Percentiles rank a stretch among this genome's conserved stretches.
These are phyloP conservation scores for Kluyveromyces nonfermentans DNA, from an alignment of 805 yeast genomes.

Conservation along the genomic window DNA sequence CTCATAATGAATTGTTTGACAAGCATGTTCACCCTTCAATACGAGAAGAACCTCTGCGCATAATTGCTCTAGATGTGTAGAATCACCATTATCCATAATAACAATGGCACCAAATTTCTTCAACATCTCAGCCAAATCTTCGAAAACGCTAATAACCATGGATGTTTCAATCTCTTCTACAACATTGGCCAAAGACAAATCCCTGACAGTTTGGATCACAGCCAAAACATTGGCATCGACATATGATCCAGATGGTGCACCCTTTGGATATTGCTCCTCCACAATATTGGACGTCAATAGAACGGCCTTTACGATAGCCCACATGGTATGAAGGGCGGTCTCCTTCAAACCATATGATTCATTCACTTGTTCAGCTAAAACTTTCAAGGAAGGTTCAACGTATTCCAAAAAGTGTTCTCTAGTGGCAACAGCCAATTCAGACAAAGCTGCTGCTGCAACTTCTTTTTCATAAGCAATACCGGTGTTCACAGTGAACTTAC, in stretches of 20 bases:
- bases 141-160: constrained; percentile 73
- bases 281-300: constrained; percentile 37
- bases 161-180: constrained; percentile 76
- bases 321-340: constrained; percentile 70
- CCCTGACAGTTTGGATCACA: constrained; percentile 59
- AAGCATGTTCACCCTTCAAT: constrained; percentile 73
- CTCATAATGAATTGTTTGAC: constrained; percentile 69
- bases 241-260: constrained; percentile 51
- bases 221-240: constrained; percentile 48
- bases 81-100: constrained; percentile 49
- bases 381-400: constrained; percentile 58
- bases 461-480: constrained; percentile 95
- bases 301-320: constrained; percentile 75
- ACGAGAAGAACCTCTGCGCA: constrained; percentile 64
- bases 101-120: constrained; percentile 61
- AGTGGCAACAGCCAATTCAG: constrained; percentile 83
- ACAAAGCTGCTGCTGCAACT: constrained; percentile 82
- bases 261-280: constrained; percentile 50
- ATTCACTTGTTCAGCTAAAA: constrained; percentile 61
- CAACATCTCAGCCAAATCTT: constrained; percentile 58
- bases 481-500: constrained; percentile 78
- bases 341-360: constrained; percentile 89
- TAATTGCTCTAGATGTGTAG: constrained; percentile 52
- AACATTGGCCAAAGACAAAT: constrained; percentile 50
- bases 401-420: constrained; percentile 70